Percentiles rank a stretch among this genome's conserved stretches.
Evolutionary conservation across 2,329 filamentous ascomycete species (phyloP).

Genomic region (Lasiodiplodia gonubiensis): DNA sequence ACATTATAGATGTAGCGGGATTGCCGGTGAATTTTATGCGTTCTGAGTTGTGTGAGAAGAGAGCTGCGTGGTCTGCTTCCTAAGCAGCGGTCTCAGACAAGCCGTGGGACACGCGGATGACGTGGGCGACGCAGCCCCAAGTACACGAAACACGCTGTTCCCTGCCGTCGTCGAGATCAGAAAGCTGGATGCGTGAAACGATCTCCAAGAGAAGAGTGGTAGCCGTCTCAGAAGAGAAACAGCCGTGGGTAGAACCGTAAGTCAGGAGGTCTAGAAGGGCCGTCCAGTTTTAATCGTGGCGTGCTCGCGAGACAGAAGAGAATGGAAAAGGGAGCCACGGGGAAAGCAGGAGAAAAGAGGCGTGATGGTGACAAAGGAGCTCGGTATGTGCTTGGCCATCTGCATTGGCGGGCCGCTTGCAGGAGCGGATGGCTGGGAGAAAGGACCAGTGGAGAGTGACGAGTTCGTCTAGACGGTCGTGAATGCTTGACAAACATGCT

Average conservation of each 20-base stretch:
- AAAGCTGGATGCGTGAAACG: background rate
- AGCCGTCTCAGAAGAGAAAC: background rate
- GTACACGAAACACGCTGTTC: too few species aligned
- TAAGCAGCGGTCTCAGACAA: too few species aligned
- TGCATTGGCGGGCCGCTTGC: conserved; percentile 12
- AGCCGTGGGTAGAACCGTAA: too few species aligned
- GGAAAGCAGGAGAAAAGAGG: background rate
- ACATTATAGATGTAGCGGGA: background rate
- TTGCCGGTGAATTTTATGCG: background rate
- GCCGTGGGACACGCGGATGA: too few species aligned
- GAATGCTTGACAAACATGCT: background rate
- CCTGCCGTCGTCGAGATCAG: background rate
- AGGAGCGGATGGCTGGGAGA: background rate
- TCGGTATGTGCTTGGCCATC: conserved; percentile 1
- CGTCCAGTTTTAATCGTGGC: background rate
- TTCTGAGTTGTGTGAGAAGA: too few species aligned
- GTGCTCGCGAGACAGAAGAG: background rate
- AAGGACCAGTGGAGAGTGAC: background rate
- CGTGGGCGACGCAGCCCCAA: too few species aligned
- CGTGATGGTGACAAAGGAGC: conserved; percentile 1
- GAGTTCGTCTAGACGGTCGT: background rate
- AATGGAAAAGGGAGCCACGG: background rate
- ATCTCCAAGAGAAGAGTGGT: too few species aligned
- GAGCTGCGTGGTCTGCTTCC: too few species aligned
- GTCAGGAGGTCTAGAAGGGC: background rate